A percentile compares a stretch with the other conserved stretches of the same genome.
These are phyloP conservation scores for Diplogelasinospora grovesii DNA, from an alignment of 495 filamentous ascomycete genomes.

Conservation along the genomic window DNA sequence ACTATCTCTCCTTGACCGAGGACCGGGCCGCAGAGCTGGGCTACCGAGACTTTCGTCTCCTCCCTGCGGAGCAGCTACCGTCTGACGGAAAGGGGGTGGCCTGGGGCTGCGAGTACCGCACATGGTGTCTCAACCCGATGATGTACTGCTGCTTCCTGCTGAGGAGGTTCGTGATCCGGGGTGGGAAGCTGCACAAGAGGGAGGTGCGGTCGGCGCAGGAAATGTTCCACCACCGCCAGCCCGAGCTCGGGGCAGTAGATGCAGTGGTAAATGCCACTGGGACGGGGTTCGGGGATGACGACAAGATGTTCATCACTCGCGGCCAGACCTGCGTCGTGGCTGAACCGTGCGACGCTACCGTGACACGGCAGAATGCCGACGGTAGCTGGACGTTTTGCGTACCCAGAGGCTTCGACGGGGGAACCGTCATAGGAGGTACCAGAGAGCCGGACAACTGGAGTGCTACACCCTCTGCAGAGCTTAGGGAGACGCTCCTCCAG, in stretches of 20 bases:
- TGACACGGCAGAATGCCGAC: constrained; percentile 54
- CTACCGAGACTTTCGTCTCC: constrained; percentile 38
- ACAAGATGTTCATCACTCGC: constrained; percentile 48
- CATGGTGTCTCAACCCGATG: constrained; percentile 55
- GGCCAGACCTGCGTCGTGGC: constrained; percentile 42
- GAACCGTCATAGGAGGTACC: constrained; percentile 58
- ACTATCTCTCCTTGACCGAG: constrained; percentile 25
- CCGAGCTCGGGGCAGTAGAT: constrained; percentile 19
- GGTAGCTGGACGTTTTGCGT: constrained; percentile 57
- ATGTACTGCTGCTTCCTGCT: constrained; percentile 54
- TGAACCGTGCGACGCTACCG: constrained; percentile 37
- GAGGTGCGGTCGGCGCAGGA: constrained; percentile 41
- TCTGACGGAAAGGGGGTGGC: constrained; percentile 33
- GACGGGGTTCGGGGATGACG: constrained; percentile 47
- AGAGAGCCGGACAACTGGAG: constrained; percentile 55
- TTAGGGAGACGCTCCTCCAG: constrained; percentile 39
- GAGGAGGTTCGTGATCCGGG: constrained; percentile 43
- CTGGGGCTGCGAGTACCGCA: constrained; percentile 52
- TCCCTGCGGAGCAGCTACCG: constrained; percentile 37
- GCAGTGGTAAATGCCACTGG: constrained; percentile 56
- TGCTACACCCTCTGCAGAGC: constrained; percentile 38
- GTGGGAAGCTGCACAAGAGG: constrained; percentile 38
- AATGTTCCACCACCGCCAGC: constrained; percentile 27
- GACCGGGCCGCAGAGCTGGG: constrained; percentile 26
- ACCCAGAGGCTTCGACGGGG: constrained; percentile 51